Evolutionary conservation across 768 basidiomycete species (phyloP), one percentile per base, ranked within the genome.

Genomic region (Austroboletus eburneus): DNA sequence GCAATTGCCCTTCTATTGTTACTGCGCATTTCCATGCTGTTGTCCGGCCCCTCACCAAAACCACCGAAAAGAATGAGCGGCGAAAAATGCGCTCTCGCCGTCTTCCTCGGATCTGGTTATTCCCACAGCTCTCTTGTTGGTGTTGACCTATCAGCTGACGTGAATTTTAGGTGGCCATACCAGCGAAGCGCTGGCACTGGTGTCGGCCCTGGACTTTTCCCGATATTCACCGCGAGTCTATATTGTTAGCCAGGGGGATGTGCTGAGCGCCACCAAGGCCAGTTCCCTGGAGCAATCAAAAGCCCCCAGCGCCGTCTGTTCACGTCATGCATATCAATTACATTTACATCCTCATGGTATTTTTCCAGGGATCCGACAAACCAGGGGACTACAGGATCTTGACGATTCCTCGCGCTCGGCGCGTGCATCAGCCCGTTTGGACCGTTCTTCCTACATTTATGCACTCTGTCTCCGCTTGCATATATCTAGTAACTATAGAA

Each of bases 41-140:
- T 63, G 17, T 47, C 43, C 51, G 51, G 17, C 3, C 22, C 35
- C 17, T 17, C 44, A 8, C 35, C 55, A 44, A 57, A 54, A 34
- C 35, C 44, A 29, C 50, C 46, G n/a, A 48, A 39, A 36, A 51
- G 50, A 47, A 49, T 25, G 9, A 47, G 49, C 1, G 34, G 36
- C 7, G 56, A 63, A 38, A 72, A 54, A 50, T 78, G 77, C 50
- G 65, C 62, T 30, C 68, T 96, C 14, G 92, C 88, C 4, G 80
- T 96, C 42, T 96, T 97, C 59, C 78, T 98, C 12, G 95, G 95
- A 47, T 98, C 95, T 63, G 94, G 94, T 88, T 58, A 59, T 74
- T 66, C 43, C 24, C 40, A 42, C 17, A 44, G 37, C 23, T 38
- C 38, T 49, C 48, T 43, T 25, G 22, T 21, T 39, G 10, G 29